Evolutionary conservation across 2,329 filamentous ascomycete species (phyloP).

Genomic region (Talaromyces sp.): DNA sequence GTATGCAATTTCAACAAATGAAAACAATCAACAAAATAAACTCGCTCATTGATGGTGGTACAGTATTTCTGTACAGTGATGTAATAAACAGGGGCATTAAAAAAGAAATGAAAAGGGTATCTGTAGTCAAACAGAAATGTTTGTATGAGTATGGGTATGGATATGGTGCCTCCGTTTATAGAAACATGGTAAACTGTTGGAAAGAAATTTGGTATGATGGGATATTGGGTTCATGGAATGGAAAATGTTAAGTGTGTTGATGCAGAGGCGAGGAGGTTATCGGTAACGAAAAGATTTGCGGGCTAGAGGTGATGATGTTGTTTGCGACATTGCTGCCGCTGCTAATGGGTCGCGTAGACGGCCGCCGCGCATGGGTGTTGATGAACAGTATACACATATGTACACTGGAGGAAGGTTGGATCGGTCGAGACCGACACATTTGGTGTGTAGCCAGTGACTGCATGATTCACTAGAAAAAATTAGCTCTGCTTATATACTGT

Average conservation of each 20-base stretch:
- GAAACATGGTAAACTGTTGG: background rate
- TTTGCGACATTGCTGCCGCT: conserved; percentile 27
- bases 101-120: conserved; percentile 15
- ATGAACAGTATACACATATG: conserved; percentile 53
- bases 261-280: conserved; percentile 22
- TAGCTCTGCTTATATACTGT: background rate
- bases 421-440: conserved; percentile 56
- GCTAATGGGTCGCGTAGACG: conserved; percentile 37
- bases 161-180: background rate
- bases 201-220: background rate
- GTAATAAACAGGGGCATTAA: background rate
- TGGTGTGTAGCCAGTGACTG: conserved; percentile 61
- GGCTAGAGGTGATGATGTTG: conserved; percentile 42
- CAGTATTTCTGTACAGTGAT: conserved; percentile 7
- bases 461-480: conserved; percentile 53
- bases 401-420: conserved; percentile 50
- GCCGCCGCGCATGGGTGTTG: conserved; percentile 42
- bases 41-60: conserved; percentile 7
- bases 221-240: background rate
- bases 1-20: conserved; percentile 1
- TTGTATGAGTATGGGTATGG: background rate
- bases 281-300: conserved; percentile 44
- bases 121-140: conserved; percentile 18
- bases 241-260: background rate
- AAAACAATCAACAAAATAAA: background rate